phyloP scores from a whole-genome alignment of 2,329 filamentous ascomycete species.

The Aureobasidium sp. region DNA sequence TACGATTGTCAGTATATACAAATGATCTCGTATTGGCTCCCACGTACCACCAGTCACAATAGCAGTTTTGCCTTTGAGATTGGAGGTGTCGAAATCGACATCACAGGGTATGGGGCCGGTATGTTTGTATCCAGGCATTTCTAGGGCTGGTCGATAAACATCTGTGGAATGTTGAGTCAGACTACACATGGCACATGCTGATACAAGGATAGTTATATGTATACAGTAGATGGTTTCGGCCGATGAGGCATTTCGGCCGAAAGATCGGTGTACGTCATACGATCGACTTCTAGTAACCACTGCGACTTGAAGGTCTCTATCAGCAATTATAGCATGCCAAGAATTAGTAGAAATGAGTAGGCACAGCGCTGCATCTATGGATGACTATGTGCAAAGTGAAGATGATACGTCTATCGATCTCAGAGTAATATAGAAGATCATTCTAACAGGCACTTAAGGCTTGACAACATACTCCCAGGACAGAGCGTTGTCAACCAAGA shows the following conservation, averaged over 20 bases:
- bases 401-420: neutral
- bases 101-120: neutral
- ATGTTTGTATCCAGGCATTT: neutral
- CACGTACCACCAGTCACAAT: neutral
- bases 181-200: neutral
- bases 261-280: neutral
- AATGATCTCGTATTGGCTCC: too few species aligned
- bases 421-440: neutral
- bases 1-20: neutral
- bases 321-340: neutral
- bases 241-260: neutral
- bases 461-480: constrained; percentile 11
- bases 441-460: neutral
- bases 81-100: neutral
- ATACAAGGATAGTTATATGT: neutral
- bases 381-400: neutral
- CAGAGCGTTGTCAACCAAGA: constrained; percentile 10
- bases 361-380: neutral
- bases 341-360: neutral
- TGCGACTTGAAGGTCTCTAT: neutral
- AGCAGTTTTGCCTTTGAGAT: neutral
- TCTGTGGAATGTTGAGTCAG: too few species aligned
- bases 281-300: neutral
- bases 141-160: too few species aligned
- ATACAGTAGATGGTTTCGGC: neutral